phyloP scores from a whole-genome alignment of 108 stramenopile species.

The Fragilariopsis cylindrus region DNA sequence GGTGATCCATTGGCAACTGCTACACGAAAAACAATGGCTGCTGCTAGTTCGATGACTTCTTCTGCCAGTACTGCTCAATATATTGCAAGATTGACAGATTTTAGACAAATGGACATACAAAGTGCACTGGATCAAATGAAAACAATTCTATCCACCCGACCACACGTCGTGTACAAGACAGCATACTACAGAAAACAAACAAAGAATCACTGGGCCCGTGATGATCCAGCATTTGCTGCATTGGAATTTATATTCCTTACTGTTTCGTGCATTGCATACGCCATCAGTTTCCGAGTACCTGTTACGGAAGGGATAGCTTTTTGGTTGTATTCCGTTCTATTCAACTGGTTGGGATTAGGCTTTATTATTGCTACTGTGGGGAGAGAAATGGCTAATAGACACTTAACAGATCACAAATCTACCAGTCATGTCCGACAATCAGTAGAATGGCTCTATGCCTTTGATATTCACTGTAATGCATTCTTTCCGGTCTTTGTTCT shows the following conservation, averaged over 20 bases:
- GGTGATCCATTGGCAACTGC: constrained; percentile 37
- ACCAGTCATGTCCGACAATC: constrained; percentile 87
- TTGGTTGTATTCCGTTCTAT: constrained; percentile 52
- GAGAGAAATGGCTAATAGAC: constrained; percentile 76
- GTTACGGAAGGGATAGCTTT: constrained; percentile 42
- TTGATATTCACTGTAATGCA: constrained; percentile 98
- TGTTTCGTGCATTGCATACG: constrained; percentile 78
- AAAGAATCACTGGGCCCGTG: constrained; percentile 98
- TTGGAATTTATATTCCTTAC: constrained; percentile 80
- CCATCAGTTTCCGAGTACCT: constrained; percentile 68
- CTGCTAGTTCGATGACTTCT: constrained; percentile 13
- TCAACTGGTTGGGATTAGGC: constrained; percentile 67
- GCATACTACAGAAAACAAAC: constrained; percentile 90
- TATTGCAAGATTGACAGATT: constrained; percentile 58
- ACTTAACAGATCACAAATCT: constrained; percentile 62
- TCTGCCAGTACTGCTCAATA: constrained; percentile 45
- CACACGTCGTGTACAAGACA: constrained; percentile 87
- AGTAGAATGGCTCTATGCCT: constrained; percentile 98
- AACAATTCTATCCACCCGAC: constrained; percentile 64
- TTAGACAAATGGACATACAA: constrained; percentile 88
- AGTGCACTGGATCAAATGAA: constrained; percentile 90
- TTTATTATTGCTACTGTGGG: constrained; percentile 65
- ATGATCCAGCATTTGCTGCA: constrained; percentile 97
- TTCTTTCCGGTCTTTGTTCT: constrained; percentile 94
- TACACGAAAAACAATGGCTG: constrained; percentile 28